A percentile compares a stretch with the other conserved stretches of the same genome.
Evolutionary conservation across 116 monocot genomes (phyloP).

Genomic region (Iris pallida): DNA sequence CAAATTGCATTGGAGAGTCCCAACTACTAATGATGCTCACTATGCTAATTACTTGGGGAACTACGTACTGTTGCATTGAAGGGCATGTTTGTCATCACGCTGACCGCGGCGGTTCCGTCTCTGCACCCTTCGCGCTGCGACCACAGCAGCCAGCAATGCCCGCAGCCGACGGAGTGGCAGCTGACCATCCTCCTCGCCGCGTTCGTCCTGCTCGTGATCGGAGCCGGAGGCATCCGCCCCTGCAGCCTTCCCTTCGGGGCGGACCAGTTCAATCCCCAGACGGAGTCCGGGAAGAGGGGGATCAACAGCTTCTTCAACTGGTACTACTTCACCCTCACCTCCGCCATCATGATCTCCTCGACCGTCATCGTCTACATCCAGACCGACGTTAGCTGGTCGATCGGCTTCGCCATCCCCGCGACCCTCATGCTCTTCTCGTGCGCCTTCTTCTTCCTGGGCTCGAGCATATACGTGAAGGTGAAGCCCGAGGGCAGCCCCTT

Average conservation of each 20-base stretch:
- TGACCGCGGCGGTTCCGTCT: slow-evolving; percentile 43
- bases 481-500: slow-evolving; percentile 74
- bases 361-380: slow-evolving; percentile 89
- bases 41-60: background rate
- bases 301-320: slow-evolving; percentile 94
- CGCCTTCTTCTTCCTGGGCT: slow-evolving; percentile 51
- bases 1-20: no score
- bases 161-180: slow-evolving; percentile 22
- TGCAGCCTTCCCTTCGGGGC: slow-evolving; percentile 88
- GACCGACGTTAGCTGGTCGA: slow-evolving; percentile 63
- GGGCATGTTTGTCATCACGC: slow-evolving; percentile 71
- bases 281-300: slow-evolving; percentile 44
- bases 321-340: slow-evolving; percentile 87
- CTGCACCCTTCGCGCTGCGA: slow-evolving; percentile 53
- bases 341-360: slow-evolving; percentile 56
- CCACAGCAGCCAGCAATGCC: slow-evolving; percentile 24
- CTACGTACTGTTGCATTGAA: slow-evolving; percentile 12
- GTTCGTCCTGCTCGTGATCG: slow-evolving; percentile 45
- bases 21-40: no score
- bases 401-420: slow-evolving; percentile 60
- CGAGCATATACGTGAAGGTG: slow-evolving; percentile 50
- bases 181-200: slow-evolving; percentile 33
- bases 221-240: slow-evolving; percentile 79
- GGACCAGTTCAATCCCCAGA: slow-evolving; percentile 72
- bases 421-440: slow-evolving; percentile 59